These are phyloP conservation scores for Lactuca saligna DNA, from an alignment of 129 eudicot species.

Conservation along the genomic window DNA sequence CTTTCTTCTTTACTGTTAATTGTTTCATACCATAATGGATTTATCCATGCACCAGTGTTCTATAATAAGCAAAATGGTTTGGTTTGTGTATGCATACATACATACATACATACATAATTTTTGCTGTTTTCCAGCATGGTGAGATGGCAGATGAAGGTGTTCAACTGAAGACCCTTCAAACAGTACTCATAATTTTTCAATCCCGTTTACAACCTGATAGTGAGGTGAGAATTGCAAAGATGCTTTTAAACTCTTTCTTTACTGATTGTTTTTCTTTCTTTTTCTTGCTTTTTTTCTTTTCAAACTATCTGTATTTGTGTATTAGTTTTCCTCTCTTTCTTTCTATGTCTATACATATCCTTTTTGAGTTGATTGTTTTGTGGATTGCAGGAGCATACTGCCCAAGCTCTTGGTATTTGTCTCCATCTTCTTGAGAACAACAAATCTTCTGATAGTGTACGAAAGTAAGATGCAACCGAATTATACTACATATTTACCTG, in stretches of 20 bases:
- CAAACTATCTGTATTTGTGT: conserved; percentile 20
- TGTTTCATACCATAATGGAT: conserved; percentile 1
- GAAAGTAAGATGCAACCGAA: conserved; percentile 65
- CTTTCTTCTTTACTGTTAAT: background rate
- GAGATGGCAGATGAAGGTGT: conserved; percentile 95
- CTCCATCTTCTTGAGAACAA: conserved; percentile 91
- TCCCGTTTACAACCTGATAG: conserved; percentile 88
- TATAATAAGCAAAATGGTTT: background rate
- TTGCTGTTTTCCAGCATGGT: conserved; percentile 65
- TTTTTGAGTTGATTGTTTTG: conserved; percentile 4
- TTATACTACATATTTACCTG: conserved; percentile 7
- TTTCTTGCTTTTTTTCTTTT: background rate
- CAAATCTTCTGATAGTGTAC: conserved; percentile 92
- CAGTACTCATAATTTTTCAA: conserved; percentile 87
- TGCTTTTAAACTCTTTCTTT: conserved; percentile 10
- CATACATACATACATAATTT: background rate
- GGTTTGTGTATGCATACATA: background rate
- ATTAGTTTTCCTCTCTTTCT: background rate
- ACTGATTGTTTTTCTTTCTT: background rate
- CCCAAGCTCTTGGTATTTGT: conserved; percentile 97
- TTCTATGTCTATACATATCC: background rate
- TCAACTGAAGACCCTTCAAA: conserved; percentile 94
- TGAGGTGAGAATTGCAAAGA: conserved; percentile 58
- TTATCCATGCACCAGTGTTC: conserved; percentile 2
- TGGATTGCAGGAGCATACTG: conserved; percentile 68